These are phyloP conservation scores for Phoenix dactylifera DNA, from an alignment of 176 grass and related monocot genomes.

Conservation along the genomic window DNA sequence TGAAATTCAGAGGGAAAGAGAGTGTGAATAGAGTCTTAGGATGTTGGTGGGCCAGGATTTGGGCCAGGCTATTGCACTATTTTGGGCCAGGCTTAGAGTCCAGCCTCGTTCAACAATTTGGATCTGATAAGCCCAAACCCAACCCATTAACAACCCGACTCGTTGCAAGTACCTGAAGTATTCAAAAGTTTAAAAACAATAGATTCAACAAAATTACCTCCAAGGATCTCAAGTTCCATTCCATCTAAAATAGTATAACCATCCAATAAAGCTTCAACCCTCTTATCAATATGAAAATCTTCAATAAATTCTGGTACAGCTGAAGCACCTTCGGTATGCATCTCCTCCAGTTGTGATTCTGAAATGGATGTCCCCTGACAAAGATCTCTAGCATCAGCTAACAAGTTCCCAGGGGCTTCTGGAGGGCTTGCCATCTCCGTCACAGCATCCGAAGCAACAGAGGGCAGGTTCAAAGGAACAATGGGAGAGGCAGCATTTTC, in stretches of 20 bases:
- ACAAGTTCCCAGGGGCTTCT: conserved; percentile 68
- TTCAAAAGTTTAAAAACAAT: conserved; percentile 15
- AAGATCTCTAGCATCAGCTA: conserved; percentile 36
- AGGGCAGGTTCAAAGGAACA: conserved; percentile 38
- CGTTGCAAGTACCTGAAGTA: no score
- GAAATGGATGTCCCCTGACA: conserved; percentile 35
- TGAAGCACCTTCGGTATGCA: conserved; percentile 33
- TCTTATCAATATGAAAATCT: conserved; percentile 75
- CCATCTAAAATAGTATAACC: conserved; percentile 55
- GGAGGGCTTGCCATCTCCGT: conserved; percentile 35
- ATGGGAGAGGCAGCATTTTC: conserved; percentile 90
- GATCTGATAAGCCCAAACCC: neutral
- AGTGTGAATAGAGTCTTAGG: no score
- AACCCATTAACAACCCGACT: no score
- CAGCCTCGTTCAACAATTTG: neutral
- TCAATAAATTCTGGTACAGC: conserved; percentile 27
- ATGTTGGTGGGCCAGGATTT: no score
- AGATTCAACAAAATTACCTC: conserved; percentile 56
- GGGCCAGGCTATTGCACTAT: neutral
- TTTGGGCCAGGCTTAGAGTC: conserved; percentile 12
- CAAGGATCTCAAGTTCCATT: conserved; percentile 68
- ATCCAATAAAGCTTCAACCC: conserved; percentile 70
- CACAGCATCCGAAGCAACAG: conserved; percentile 40
- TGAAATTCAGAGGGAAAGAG: no score
- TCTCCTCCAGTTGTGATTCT: conserved; percentile 20